Conservation (phyloP, 1,284 basidiomycete species). For the Bondarzewia mesenterica region DNA sequence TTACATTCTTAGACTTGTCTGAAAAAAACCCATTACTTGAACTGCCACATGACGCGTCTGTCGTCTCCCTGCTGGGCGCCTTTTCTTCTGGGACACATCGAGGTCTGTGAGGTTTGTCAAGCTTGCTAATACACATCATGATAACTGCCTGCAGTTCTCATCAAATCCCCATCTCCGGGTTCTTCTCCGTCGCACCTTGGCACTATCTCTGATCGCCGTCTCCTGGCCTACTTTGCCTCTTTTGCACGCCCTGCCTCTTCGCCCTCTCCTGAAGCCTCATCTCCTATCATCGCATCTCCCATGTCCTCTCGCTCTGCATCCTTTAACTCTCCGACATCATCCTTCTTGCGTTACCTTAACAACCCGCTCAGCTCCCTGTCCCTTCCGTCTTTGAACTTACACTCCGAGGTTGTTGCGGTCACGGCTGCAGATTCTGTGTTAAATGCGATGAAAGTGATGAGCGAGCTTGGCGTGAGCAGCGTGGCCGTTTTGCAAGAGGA, state of each 20-base stretch:
- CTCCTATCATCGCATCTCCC: slow-evolving; percentile 23
- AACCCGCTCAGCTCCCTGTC: slow-evolving; percentile 49
- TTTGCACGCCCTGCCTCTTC: slow-evolving; percentile 1
- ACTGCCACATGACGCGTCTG: slow-evolving; percentile 51
- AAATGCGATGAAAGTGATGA: slow-evolving; percentile 75
- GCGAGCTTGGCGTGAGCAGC: slow-evolving; percentile 72
- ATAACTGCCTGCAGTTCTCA: slow-evolving; percentile 34
- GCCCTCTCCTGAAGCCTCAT: slow-evolving; percentile 22
- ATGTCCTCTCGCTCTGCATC: slow-evolving; percentile 4
- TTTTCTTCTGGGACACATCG: slow-evolving; percentile 66
- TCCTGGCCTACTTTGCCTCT: slow-evolving; percentile 11
- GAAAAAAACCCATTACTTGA: slow-evolving; percentile 71
- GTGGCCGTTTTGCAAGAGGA: slow-evolving; percentile 67
- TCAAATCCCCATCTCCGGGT: slow-evolving; percentile 29
- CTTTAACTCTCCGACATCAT: background rate
- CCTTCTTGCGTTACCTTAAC: slow-evolving; percentile 43
- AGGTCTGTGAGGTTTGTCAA: slow-evolving; percentile 29
- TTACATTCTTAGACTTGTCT: slow-evolving; percentile 49
- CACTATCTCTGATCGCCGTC: slow-evolving; percentile 47
- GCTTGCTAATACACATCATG: background rate
- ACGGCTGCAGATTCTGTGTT: slow-evolving; percentile 51
- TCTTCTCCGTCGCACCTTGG: slow-evolving; percentile 37
- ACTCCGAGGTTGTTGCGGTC: slow-evolving; percentile 50
- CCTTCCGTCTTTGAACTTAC: slow-evolving; percentile 58
- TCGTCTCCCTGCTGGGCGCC: slow-evolving; percentile 53